phyloP scores from a whole-genome alignment of 345 rosid genomes.

The Iberis pinnata region DNA sequence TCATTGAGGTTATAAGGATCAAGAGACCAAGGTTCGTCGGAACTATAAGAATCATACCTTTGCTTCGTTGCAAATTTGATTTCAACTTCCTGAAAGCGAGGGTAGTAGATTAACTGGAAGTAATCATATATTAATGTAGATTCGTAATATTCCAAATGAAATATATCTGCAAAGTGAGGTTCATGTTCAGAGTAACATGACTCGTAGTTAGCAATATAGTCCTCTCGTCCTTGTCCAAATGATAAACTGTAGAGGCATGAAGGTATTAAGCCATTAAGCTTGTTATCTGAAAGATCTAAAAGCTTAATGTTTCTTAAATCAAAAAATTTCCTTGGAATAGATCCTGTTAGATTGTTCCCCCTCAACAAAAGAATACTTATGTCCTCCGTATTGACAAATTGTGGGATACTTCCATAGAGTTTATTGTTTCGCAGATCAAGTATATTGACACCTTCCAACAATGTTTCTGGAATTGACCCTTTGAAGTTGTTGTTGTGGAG shows the following conservation, averaged over 20 bases:
- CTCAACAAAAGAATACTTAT: neutral
- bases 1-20: no score
- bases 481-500: neutral
- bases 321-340: neutral
- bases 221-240: neutral
- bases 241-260: conserved; percentile 7
- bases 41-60: conserved; percentile 2
- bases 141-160: neutral
- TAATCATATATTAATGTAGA: neutral
- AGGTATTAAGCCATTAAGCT: conserved; percentile 1
- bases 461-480: neutral
- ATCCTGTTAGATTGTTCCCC: neutral
- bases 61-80: conserved; percentile 8
- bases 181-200: no score
- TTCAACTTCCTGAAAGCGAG: no score
- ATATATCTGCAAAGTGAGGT: no score
- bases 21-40: neutral
- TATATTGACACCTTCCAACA: neutral
- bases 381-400: neutral
- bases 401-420: neutral
- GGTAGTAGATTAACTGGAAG: no score
- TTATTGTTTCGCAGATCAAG: neutral
- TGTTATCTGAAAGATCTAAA: neutral
- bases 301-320: neutral
- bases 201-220: neutral